A percentile compares a stretch with the other conserved stretches of the same genome.
Evolutionary conservation across 2,329 filamentous ascomycete species (phyloP).

Genomic region (Byssoonygena ceratinophila): DNA sequence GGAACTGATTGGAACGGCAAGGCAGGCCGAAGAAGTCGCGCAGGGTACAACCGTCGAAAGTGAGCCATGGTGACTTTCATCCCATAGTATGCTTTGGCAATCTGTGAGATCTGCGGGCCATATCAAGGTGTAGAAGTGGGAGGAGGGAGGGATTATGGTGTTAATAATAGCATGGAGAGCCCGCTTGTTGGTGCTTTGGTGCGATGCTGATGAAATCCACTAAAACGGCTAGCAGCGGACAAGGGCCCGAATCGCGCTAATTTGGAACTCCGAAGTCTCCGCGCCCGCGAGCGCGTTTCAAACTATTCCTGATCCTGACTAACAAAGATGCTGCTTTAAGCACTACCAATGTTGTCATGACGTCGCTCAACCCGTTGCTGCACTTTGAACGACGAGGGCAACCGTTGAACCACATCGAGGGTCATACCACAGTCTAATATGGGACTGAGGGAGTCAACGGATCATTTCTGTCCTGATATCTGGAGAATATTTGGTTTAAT

Average conservation of each 20-base stretch:
- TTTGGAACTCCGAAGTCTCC: background rate
- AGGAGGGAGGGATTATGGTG: background rate
- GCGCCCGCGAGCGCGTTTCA: background rate
- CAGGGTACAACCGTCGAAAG: slow-evolving; percentile 15
- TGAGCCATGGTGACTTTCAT: slow-evolving; percentile 17
- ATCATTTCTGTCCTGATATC: background rate
- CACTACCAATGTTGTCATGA: too few species aligned
- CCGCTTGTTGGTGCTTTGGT: too few species aligned
- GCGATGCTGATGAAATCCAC: too few species aligned
- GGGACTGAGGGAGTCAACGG: background rate
- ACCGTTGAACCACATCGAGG: too few species aligned
- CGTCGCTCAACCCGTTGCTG: too few species aligned
- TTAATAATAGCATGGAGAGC: too few species aligned
- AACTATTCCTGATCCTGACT: background rate
- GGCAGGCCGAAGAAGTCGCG: slow-evolving; percentile 4
- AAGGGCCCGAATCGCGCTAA: background rate
- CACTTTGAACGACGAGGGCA: too few species aligned
- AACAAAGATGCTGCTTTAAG: background rate
- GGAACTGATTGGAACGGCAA: background rate
- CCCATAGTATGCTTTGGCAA: background rate
- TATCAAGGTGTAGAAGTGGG: background rate
- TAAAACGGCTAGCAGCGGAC: background rate
- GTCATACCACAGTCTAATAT: too few species aligned
- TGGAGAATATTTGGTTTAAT: too few species aligned
- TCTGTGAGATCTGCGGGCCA: background rate